Evolutionary conservation across 176 grass and related monocot species (phyloP), one percentile per base, ranked within the genome.

Genomic region (Typha latifolia): DNA sequence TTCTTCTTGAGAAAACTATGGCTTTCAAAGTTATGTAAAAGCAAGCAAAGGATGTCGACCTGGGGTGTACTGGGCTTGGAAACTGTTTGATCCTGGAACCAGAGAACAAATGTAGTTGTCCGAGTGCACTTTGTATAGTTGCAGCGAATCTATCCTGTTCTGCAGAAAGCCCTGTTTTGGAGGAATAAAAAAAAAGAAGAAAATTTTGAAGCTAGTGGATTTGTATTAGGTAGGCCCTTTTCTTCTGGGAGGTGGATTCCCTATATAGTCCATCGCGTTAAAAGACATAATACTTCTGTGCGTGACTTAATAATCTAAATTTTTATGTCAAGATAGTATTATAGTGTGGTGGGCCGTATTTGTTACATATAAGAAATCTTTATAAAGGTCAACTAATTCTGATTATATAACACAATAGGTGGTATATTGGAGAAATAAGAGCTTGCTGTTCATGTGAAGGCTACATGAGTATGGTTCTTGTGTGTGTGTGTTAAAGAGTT

Each of bases 81-180:
- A 90, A 0, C 83, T 69, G 15, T 47, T 65, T 65, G 75, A 67
- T 52, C 86, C 83, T 3, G 78, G 86, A 14, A 90, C 66, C 0
- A 95, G 72, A 4, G 90, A 90, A 74, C 90, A 95, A 14, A 82
- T 74, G 74, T 82, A 95, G 37, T 12, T 69, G 76, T 95, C 90
- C 11, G 90, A 69, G 81, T 95, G 90, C 16, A 71, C 65, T 72
- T 95, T 95, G 81, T 95, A 95, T 49, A 72, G n/a, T 26, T 77
- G 72, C 49, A 87, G 22, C 14, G 26, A 32, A 14, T 69, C 84
- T 8, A 67, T 75, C 62, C 1, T 69, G 56, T 73, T 74, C 59
- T 77, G 78, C 62, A 85, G 62, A 16, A 94, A 89, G 2, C 71
- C 74, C 84, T 87, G 68, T 24, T 62, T 61, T 48, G 24, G 26